phyloP scores from a whole-genome alignment of 768 basidiomycete genomes.

The Kondoa subrosea region DNA sequence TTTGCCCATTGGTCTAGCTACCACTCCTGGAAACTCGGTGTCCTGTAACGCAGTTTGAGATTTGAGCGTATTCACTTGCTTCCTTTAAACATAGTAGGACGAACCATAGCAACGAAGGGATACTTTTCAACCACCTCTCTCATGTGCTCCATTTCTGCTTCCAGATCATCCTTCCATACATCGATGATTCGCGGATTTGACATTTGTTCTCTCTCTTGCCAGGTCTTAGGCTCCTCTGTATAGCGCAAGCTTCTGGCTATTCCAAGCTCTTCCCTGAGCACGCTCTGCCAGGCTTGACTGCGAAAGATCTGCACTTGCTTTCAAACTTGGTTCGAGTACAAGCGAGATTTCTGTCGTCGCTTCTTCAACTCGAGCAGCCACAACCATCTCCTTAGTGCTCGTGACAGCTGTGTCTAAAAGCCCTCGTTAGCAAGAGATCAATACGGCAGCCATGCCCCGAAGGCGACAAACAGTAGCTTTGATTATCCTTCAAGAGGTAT shows the following conservation, averaged over 20 bases:
- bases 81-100: constrained; percentile 23
- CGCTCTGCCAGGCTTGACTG: too few species aligned
- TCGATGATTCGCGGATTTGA: constrained; percentile 47
- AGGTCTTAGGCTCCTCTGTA: neutral
- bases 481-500: constrained; percentile 7
- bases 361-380: too few species aligned
- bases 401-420: too few species aligned
- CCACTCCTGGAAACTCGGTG: constrained; percentile 96
- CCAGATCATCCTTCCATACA: constrained; percentile 88
- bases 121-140: constrained; percentile 72
- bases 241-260: too few species aligned
- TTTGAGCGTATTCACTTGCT: too few species aligned
- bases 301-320: too few species aligned
- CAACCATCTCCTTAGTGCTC: too few species aligned
- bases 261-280: too few species aligned
- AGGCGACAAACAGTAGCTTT: neutral
- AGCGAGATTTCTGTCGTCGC: too few species aligned
- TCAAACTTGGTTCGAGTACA: too few species aligned
- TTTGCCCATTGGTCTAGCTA: constrained; percentile 85
- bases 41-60: constrained; percentile 44
- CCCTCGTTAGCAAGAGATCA: too few species aligned
- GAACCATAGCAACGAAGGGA: constrained; percentile 86
- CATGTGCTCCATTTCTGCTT: constrained; percentile 75
- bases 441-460: neutral
- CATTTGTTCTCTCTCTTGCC: neutral